These are phyloP conservation scores for Streptanthus diversifolius DNA, from an alignment of 345 rosid genomes.

Conservation along the genomic window DNA sequence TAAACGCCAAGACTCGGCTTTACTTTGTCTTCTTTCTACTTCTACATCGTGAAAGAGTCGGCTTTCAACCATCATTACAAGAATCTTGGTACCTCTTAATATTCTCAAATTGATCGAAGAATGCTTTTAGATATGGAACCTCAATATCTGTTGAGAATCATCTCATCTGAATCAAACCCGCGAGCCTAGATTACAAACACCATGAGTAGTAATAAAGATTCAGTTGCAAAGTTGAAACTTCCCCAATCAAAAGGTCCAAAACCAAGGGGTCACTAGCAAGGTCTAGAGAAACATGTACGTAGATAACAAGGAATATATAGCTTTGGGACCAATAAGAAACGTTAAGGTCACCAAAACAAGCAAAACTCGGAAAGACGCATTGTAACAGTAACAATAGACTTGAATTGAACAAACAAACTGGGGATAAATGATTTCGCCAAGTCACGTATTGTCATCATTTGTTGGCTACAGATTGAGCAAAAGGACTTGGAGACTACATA, in stretches of 20 bases:
- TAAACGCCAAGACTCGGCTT: neutral
- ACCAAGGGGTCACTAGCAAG: neutral
- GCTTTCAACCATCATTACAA: neutral
- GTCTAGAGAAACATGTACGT: neutral
- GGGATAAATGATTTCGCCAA: too few relatives aligned
- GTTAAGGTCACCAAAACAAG: neutral
- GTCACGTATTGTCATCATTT: too few relatives aligned
- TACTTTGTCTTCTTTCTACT: neutral
- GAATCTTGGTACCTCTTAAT: neutral
- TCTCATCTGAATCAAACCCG: neutral
- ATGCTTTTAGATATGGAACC: too few relatives aligned
- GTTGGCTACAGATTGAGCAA: too few relatives aligned
- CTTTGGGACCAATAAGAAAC: neutral
- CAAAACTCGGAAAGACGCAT: neutral
- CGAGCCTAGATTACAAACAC: neutral
- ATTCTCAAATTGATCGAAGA: too few relatives aligned
- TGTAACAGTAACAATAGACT: too few relatives aligned
- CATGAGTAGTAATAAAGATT: neutral
- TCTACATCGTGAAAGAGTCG: neutral
- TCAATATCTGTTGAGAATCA: neutral
- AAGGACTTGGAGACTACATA: too few relatives aligned
- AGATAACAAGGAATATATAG: neutral
- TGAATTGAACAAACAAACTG: too few relatives aligned
- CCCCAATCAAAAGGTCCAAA: neutral
- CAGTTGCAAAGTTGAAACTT: neutral